Conservation (phyloP, 371 early-diverging fungal genomes). For the Conidiobolus incongruus region DNA sequence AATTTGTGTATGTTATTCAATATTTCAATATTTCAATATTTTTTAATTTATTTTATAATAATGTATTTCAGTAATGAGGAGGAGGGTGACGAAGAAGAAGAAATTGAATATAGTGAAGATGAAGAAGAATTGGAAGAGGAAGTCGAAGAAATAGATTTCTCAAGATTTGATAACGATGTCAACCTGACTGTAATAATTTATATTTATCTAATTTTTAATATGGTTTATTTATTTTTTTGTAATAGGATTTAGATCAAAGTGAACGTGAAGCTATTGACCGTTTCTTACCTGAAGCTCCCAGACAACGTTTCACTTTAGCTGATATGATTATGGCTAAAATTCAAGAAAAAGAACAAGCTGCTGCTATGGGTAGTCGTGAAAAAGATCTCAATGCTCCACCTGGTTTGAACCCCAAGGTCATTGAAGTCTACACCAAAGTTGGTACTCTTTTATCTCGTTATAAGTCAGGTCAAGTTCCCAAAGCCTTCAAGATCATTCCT, state of each 20-base stretch:
- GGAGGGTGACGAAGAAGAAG: constrained; percentile 11
- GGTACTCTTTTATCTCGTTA: constrained; percentile 77
- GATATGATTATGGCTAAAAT: constrained; percentile 91
- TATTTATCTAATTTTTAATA: too few species aligned
- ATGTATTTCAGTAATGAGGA: constrained; percentile 7
- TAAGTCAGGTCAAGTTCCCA: constrained; percentile 89
- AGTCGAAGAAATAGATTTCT: constrained; percentile 27
- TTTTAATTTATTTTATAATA: constrained; percentile 6
- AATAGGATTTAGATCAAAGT: constrained; percentile 41
- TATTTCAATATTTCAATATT: constrained; percentile 3
- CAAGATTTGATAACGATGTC: constrained; percentile 9
- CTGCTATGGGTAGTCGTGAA: not conserved
- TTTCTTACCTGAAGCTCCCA: constrained; percentile 68
- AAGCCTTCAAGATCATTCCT: constrained; percentile 96
- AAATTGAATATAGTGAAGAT: constrained; percentile 14
- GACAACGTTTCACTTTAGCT: constrained; percentile 51
- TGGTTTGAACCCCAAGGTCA: constrained; percentile 64
- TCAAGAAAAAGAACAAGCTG: constrained; percentile 27
- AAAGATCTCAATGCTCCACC: constrained; percentile 11
- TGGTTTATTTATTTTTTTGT: constrained; percentile 2
- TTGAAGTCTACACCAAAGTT: constrained; percentile 91
- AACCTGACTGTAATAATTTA: constrained; percentile 21
- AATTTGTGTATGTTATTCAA: not conserved
- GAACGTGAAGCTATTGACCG: constrained; percentile 61
- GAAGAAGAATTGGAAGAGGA: constrained; percentile 16